Conservation (phyloP, 352 stramenopile genomes). For the Pythium rishiriense region DNA sequence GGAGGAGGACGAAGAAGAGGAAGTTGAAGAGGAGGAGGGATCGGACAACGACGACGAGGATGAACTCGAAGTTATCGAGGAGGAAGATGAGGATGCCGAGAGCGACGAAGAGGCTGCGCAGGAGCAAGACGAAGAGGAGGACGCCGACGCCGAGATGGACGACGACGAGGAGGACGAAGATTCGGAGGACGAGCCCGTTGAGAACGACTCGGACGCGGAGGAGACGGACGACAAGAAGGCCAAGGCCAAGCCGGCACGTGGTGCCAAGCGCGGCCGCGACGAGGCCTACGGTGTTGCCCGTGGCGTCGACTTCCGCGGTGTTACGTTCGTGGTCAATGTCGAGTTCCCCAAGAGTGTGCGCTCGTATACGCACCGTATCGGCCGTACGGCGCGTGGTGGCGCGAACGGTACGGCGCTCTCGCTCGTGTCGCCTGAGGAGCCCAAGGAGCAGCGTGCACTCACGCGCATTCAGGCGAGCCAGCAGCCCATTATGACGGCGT, state of each 20-base stretch:
- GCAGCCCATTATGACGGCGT: constrained; percentile 71
- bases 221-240: constrained; percentile 11
- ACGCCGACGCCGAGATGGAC: constrained; percentile 82
- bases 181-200: constrained; percentile 22
- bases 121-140: constrained; percentile 44
- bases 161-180: constrained; percentile 47
- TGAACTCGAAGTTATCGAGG: constrained; percentile 43
- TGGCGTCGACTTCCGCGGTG: constrained; percentile 98
- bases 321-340: constrained; percentile 99
- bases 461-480: constrained; percentile 92
- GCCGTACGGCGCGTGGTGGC: constrained; percentile 95
- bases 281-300: constrained; percentile 95
- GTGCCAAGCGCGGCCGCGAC: constrained; percentile 71
- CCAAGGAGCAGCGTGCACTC: constrained; percentile 84
- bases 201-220: constrained; percentile 35
- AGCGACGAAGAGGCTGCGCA: constrained; percentile 37
- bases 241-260: constrained; percentile 30
- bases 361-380: constrained; percentile 98
- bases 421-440: constrained; percentile 86
- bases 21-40: constrained; percentile 42
- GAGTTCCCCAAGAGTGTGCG: constrained; percentile 95
- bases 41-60: constrained; percentile 46
- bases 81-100: constrained; percentile 40
- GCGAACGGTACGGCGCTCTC: constrained; percentile 96
- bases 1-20: constrained; percentile 66